These are phyloP conservation scores for Acer campestre DNA, from an alignment of 345 rosid genomes.

Conservation along the genomic window DNA sequence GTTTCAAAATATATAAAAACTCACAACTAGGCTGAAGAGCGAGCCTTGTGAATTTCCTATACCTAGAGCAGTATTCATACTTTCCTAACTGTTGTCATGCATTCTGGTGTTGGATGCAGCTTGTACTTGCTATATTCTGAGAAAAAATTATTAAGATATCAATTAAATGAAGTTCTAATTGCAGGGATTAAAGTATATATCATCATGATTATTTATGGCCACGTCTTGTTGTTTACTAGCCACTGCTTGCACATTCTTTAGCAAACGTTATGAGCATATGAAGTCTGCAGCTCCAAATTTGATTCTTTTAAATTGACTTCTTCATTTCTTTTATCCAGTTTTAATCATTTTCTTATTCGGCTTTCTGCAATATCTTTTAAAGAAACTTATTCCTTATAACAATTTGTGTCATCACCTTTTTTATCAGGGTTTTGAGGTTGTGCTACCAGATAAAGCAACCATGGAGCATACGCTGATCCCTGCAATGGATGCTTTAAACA, in stretches of 20 bases:
- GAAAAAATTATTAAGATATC: too few relatives aligned
- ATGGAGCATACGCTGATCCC: slow-evolving; percentile 50
- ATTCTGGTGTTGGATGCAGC: neutral
- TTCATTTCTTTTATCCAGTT: too few relatives aligned
- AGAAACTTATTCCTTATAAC: neutral
- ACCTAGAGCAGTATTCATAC: neutral
- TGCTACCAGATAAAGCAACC: slow-evolving; percentile 54
- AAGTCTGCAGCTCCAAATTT: too few relatives aligned
- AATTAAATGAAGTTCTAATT: neutral
- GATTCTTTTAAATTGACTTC: too few relatives aligned
- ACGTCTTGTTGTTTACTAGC: neutral
- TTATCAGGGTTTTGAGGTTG: slow-evolving; percentile 51
- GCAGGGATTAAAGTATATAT: neutral
- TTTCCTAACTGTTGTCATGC: neutral
- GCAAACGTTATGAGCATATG: neutral
- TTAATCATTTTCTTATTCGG: neutral
- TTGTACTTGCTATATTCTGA: neutral
- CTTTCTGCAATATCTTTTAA: neutral
- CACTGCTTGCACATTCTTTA: neutral
- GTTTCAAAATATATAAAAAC: neutral
- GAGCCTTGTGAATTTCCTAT: neutral
- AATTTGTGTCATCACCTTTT: neutral
- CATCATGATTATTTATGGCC: neutral
- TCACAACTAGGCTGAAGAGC: neutral
- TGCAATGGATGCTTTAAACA: slow-evolving; percentile 42